These are phyloP conservation scores for Austroboletus niveus DNA, from an alignment of 1,284 basidiomycete genomes.

Conservation along the genomic window DNA sequence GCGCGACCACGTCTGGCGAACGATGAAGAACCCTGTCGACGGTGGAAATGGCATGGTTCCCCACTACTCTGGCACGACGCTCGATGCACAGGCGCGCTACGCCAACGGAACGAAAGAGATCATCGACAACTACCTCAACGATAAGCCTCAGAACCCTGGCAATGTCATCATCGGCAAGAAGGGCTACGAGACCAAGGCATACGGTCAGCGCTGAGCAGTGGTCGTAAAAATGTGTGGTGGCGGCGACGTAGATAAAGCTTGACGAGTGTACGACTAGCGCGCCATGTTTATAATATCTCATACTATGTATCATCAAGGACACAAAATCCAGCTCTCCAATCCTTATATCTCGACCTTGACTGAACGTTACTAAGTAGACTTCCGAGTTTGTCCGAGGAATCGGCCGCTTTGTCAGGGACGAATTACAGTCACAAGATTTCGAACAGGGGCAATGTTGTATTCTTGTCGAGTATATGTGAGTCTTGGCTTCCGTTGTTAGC, in stretches of 20 bases:
- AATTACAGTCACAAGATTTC: not conserved
- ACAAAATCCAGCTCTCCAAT: not conserved
- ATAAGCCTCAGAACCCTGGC: slow-evolving; percentile 68
- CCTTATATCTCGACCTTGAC: not conserved
- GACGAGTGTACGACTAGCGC: not conserved
- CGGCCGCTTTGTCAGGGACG: too few relatives aligned
- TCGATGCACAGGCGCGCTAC: slow-evolving; percentile 91
- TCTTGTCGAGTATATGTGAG: too few relatives aligned
- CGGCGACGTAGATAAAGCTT: not conserved
- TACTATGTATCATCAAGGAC: not conserved
- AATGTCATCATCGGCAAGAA: slow-evolving; percentile 80
- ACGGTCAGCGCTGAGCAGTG: slow-evolving; percentile 37
- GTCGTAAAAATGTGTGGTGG: not conserved
- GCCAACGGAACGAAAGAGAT: slow-evolving; percentile 81
- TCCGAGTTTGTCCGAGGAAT: not conserved
- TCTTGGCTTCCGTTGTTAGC: too few relatives aligned
- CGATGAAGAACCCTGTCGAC: slow-evolving; percentile 76
- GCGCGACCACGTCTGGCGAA: slow-evolving; percentile 84
- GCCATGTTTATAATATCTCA: not conserved
- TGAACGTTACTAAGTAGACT: too few relatives aligned
- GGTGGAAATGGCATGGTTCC: slow-evolving; percentile 87
- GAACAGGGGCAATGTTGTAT: too few relatives aligned
- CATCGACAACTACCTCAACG: slow-evolving; percentile 72
- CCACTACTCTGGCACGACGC: slow-evolving; percentile 86
- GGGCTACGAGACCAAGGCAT: slow-evolving; percentile 66